These are phyloP conservation scores for Lantana camara DNA, from an alignment of 257 asterid genomes.

Conservation along the genomic window DNA sequence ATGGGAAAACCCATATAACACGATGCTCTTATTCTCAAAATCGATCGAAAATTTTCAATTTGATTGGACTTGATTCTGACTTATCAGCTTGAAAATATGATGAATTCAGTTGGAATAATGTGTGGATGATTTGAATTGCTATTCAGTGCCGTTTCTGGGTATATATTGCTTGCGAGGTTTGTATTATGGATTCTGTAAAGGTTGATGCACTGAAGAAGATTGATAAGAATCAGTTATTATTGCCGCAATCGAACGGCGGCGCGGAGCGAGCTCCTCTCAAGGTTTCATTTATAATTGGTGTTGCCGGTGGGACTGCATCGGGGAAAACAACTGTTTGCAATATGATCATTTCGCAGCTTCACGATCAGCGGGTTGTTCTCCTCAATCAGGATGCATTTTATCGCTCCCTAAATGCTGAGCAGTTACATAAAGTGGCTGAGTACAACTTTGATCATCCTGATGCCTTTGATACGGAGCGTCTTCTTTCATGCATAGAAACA, in stretches of 20 bases:
- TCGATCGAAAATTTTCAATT: not conserved
- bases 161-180: not conserved
- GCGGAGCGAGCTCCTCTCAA: slow-evolving; percentile 44
- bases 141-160: too few species aligned
- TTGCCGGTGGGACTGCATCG: slow-evolving; percentile 98
- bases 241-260: slow-evolving; percentile 35
- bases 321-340: slow-evolving; percentile 94
- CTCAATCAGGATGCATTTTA: slow-evolving; percentile 94
- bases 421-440: slow-evolving; percentile 58
- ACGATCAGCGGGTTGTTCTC: slow-evolving; percentile 89
- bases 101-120: not conserved
- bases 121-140: slow-evolving; percentile 19
- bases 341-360: slow-evolving; percentile 81
- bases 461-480: slow-evolving; percentile 80
- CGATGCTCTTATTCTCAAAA: not conserved
- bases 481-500: slow-evolving; percentile 77
- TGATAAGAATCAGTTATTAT: slow-evolving; percentile 26
- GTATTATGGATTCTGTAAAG: slow-evolving; percentile 36
- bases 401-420: slow-evolving; percentile 57
- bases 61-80: slow-evolving; percentile 10
- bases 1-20: not conserved
- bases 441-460: slow-evolving; percentile 96
- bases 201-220: slow-evolving; percentile 22
- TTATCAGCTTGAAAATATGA: not conserved
- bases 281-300: slow-evolving; percentile 81